These are phyloP conservation scores for Verticillium nonalfalfae DNA, from an alignment of 2,329 filamentous ascomycete genomes.

Conservation along the genomic window DNA sequence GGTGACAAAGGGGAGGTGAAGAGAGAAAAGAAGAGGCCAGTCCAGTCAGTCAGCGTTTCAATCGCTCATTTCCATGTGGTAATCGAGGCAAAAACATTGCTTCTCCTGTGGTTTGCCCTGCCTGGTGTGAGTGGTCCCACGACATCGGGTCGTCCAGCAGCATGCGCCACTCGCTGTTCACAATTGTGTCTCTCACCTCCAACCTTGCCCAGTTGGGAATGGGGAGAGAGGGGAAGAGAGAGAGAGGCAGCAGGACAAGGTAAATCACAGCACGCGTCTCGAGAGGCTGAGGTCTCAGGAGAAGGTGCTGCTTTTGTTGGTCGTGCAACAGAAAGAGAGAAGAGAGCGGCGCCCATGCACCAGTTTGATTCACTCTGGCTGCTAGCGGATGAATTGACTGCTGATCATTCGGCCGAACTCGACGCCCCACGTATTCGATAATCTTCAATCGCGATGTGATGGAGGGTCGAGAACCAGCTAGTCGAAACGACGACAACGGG, in stretches of 20 bases:
- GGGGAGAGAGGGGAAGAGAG: neutral
- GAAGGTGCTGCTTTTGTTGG: neutral
- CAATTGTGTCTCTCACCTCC: neutral
- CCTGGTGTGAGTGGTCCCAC: neutral
- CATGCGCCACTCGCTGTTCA: neutral
- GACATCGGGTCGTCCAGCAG: neutral
- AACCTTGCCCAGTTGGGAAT: neutral
- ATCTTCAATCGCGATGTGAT: neutral
- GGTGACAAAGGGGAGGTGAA: too few species aligned
- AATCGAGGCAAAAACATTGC: neutral
- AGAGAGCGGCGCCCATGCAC: neutral
- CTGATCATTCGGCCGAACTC: neutral
- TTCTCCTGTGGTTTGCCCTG: neutral
- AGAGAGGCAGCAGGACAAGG: neutral
- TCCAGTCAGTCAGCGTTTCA: neutral
- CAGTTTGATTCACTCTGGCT: neutral
- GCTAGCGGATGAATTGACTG: neutral
- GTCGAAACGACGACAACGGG: too few species aligned
- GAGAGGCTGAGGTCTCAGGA: neutral
- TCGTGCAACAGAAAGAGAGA: neutral
- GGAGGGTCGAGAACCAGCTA: neutral
- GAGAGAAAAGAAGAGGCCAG: neutral
- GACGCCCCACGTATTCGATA: neutral
- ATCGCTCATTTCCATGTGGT: neutral
- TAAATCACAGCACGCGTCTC: neutral